Conservation (phyloP, 2,329 filamentous ascomycete genomes). For the Coniochaeta hoffmannii region DNA sequence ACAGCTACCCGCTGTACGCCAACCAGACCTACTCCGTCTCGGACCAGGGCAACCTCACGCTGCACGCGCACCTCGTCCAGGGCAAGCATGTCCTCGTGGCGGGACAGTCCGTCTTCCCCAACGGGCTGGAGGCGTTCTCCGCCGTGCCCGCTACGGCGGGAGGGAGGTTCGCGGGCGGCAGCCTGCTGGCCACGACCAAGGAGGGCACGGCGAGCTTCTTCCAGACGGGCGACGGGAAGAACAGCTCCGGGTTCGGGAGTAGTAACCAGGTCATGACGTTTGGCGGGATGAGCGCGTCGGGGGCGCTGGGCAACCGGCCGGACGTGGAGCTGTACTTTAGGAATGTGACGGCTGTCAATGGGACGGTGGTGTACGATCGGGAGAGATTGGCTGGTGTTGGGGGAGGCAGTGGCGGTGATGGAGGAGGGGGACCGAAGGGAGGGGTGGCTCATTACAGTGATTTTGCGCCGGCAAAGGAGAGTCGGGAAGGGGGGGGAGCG, state of each 20-base stretch:
- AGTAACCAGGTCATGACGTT: slow-evolving; percentile 52
- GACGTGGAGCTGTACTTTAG: slow-evolving; percentile 46
- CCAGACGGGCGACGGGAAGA: slow-evolving; percentile 34
- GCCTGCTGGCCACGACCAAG: slow-evolving; percentile 40
- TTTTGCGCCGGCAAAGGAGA: slow-evolving; percentile 8
- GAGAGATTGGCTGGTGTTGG: slow-evolving; percentile 26
- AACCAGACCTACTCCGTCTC: slow-evolving; percentile 40
- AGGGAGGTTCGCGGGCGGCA: slow-evolving; percentile 22
- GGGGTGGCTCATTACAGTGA: not conserved
- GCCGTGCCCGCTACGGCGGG: slow-evolving; percentile 12
- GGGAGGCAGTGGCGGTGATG: not conserved
- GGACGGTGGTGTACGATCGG: slow-evolving; percentile 40
- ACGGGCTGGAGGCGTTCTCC: slow-evolving; percentile 50
- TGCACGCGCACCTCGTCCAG: slow-evolving; percentile 34
- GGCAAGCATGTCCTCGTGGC: slow-evolving; percentile 27
- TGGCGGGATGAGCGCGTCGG: slow-evolving; percentile 27
- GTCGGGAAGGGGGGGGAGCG: slow-evolving; percentile 8
- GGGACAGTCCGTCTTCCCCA: slow-evolving; percentile 43
- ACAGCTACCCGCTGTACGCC: slow-evolving; percentile 54
- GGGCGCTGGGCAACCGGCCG: slow-evolving; percentile 12
- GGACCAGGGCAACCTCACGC: slow-evolving; percentile 35
- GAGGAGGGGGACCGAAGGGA: not conserved
- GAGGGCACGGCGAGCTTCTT: slow-evolving; percentile 51
- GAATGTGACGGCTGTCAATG: slow-evolving; percentile 47
- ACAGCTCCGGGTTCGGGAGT: slow-evolving; percentile 43